Evolutionary conservation across 352 stramenopile species (phyloP), one percentile per base, ranked within the genome.

Genomic region (Plasmopara muralis): DNA sequence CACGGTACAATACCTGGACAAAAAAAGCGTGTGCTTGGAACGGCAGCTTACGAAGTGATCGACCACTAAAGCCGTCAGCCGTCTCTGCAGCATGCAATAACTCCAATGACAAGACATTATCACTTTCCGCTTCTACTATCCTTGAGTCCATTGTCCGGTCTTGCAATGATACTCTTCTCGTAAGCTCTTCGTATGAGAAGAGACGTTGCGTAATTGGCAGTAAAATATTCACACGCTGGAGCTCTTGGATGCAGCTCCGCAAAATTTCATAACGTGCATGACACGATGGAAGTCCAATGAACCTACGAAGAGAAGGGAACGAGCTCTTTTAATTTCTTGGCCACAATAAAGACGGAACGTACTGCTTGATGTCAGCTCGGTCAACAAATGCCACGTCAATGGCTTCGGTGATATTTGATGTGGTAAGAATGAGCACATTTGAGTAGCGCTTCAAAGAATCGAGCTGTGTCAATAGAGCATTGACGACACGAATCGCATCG

Each of bases 301-400:
- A 88, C 38, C 77, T 86, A 39, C 9, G 20, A 8, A 47, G 29
- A 16, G 41, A 9, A 38, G 2, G 43, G 25, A 25, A 37, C 20
- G 20, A 34, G n/a, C 20, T 47, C 43, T 3, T 13, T 25, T 6
- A 10, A 35, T 25, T 10, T 31, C 35, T 20, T 25, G 3, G 20
- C 20, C 20, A 25, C 13, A 13, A 9, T 28, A 2, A 16, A 25
- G 12, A 47, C 9, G 20, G 5, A 20, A 15, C 77, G 72, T 82
- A 95, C 63, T 95, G 70, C 39, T 96, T 96, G 47, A 97, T 84
- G 53, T 98, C 92, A n/a, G 87, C 88, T 33, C 92, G 74, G 53
- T 97, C 90, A 10, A 97, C 69, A 64, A 98, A 98, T 0, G 92
- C 92, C 5, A 87, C 62, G 55, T 98, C 92, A 28, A 98, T 95